Evolutionary conservation across 805 yeast species (phyloP), one percentile per base, ranked within the genome.

Genomic region (Nakazawaea sp.): DNA sequence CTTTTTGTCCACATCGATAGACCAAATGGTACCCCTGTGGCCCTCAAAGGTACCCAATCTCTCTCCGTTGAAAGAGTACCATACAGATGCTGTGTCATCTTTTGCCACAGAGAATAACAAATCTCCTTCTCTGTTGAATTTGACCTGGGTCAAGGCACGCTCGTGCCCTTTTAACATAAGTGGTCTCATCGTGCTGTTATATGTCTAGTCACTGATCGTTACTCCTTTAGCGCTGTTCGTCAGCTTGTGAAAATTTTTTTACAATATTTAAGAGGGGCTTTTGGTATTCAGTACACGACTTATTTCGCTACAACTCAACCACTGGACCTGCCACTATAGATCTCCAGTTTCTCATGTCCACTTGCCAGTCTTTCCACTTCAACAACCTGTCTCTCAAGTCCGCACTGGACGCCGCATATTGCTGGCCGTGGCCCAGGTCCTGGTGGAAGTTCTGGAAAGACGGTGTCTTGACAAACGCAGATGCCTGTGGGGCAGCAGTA

Each of bases 1-100:
- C 40, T 72, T 70, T 28, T 65, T 59, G 58, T 86, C 92, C 32
- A 88, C 81, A 58, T 89, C 97, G 46, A 92, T 80, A 24, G 96
- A 80, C 92, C 95, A 87, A 52, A 92, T 81, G 38, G 96, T 84
- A 79, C 98, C 98, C 42, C 72, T 71, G 60, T 92, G 97, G 8
- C 89, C 89, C 30, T 63, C 77, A 48, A 86, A 75, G 43, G 99
- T 92, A 35, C 98, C 99, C 42, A 92, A 63, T 61, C 97, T 78
- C 65, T 92, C 98, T 52, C 99, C 99, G 59, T 89, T 90, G 45
- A 83, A 79, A 21, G 97, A 77, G 62, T 75, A 92, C 97, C 97
- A 94, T 44, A 90, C 81, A 32, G 89, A 81, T 2, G 94, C 95
- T 37, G 79, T 76, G 50, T 74, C 72, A 72, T 92, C 98, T 62